Evolutionary conservation across 2,329 filamentous ascomycete genomes (phyloP).

Genomic region (Nothophoma quercina): DNA sequence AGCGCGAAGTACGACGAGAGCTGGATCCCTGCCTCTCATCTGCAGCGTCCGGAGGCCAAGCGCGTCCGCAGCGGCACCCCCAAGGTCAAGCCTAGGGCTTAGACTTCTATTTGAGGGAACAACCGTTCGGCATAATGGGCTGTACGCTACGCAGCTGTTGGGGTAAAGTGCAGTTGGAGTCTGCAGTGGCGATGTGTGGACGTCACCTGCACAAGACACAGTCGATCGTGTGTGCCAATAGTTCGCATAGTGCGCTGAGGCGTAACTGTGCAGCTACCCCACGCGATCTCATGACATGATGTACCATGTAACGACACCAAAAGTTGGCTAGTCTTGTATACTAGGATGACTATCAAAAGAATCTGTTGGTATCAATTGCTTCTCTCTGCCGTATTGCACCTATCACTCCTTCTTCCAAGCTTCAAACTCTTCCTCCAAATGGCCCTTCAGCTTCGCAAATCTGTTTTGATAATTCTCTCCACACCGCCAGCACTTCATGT

Average conservation of each 20-base stretch:
- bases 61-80: slow-evolving; percentile 62
- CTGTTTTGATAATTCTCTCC: slow-evolving; percentile 74
- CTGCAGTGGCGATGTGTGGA: background rate
- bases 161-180: background rate
- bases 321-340: slow-evolving; percentile 29
- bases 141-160: background rate
- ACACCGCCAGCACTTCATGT: slow-evolving; percentile 87
- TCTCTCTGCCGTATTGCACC: background rate
- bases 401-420: slow-evolving; percentile 66
- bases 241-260: background rate
- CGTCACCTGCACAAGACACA: background rate
- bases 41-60: slow-evolving; percentile 80
- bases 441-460: slow-evolving; percentile 76
- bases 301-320: slow-evolving; percentile 22
- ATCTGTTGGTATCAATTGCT: background rate
- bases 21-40: slow-evolving; percentile 91
- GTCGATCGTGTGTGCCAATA: too few relatives aligned
- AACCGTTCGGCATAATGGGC: background rate
- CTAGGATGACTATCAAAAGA: slow-evolving; percentile 20
- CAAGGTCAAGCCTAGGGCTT: slow-evolving; percentile 47
- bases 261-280: background rate
- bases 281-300: slow-evolving; percentile 18
- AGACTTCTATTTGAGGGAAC: background rate
- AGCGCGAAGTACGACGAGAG: slow-evolving; percentile 86
- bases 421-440: slow-evolving; percentile 78